A percentile compares a stretch with the other conserved stretches of the same genome.
Conservation (phyloP, 495 filamentous ascomycete genomes). For the Aspergillus sparsus region DNA sequence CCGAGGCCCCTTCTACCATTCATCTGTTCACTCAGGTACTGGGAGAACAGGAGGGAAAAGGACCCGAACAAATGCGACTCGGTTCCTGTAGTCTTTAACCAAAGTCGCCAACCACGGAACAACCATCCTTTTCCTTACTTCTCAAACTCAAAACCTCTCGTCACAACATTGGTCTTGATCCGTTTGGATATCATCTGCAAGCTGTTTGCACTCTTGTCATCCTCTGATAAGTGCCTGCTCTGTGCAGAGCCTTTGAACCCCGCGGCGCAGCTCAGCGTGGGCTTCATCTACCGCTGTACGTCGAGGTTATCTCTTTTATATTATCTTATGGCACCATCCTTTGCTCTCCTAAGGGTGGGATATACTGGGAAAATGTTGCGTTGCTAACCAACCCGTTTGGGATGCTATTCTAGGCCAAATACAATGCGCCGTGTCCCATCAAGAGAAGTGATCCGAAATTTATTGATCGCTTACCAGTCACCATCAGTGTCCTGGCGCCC, state of each 20-base stretch:
- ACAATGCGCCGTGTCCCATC: constrained; percentile 37
- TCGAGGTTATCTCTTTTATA: background rate
- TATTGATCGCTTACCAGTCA: constrained; percentile 24
- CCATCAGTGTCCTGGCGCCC: constrained; percentile 24
- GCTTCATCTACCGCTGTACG: constrained; percentile 26
- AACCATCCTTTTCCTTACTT: background rate
- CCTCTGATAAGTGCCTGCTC: constrained; percentile 11
- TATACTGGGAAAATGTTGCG: too few relatives aligned
- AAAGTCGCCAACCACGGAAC: constrained; percentile 2
- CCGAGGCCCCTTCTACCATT: background rate
- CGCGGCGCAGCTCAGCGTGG: constrained; percentile 23
- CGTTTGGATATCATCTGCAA: background rate
- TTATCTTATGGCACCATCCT: too few relatives aligned
- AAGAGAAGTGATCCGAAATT: constrained; percentile 25
- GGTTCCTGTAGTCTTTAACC: background rate
- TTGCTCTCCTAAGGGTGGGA: too few relatives aligned
- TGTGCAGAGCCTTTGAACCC: constrained; percentile 14
- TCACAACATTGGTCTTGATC: background rate
- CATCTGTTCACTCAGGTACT: too few relatives aligned
- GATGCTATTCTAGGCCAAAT: constrained; percentile 22
- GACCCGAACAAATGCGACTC: background rate
- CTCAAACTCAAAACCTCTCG: background rate
- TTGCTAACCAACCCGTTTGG: background rate
- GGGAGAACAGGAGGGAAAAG: background rate
- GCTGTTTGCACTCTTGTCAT: background rate